Base-by-base conservation (phyloP, 805 yeast genomes). In the Candida adriatica region DNA sequence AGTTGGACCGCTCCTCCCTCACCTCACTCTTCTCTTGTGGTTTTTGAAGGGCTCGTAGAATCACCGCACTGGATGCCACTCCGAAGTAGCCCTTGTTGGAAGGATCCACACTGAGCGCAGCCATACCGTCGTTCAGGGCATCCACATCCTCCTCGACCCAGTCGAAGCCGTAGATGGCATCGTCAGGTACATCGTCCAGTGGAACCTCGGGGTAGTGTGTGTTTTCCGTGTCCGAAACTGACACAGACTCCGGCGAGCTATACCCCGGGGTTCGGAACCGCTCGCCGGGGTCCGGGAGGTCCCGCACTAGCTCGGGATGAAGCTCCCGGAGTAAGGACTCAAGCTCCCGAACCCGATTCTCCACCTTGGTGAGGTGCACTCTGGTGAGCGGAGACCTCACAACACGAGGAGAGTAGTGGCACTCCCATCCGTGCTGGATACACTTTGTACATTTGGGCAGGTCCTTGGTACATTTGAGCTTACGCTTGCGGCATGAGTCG, bases 381-480 rank as follows among this genome's bases (percentile, higher is more conserved):
- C 95, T 62, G 0, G 95, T 85, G 34, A 85, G 59, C 0, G 95
- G 95, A 5, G 90, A 76, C 33, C 95, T 63, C 20, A 80, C 78
- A 2, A 78, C 70, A 38, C 82, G 65, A 11, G 95, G 95, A 15
- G 88, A 78, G 50, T 85, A 85, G 2, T 72, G 58, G 55, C 95
- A 85, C 19, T 70, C 69, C 82, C 94, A 79, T 15, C 66, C 63
- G 49, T 82, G 85, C 33, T 70, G 73, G 6, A 66, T 54, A 59
- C 95, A 85, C 48, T 83, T 83, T 27, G 77, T 61, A 49, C 95
- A 85, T 41, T 69, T 71, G 3, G 95, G 95, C 17, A 58, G 65
- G 38, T 78, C 84, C 48, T 83, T 85, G 18, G 94, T 75, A 52
- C 95, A 85, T 50, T 77, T 79, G 38, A 84, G 65, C 56, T 85